Conservation (phyloP, 2,329 filamentous ascomycete genomes). For the Aspergillus pseudoviridinutans region DNA sequence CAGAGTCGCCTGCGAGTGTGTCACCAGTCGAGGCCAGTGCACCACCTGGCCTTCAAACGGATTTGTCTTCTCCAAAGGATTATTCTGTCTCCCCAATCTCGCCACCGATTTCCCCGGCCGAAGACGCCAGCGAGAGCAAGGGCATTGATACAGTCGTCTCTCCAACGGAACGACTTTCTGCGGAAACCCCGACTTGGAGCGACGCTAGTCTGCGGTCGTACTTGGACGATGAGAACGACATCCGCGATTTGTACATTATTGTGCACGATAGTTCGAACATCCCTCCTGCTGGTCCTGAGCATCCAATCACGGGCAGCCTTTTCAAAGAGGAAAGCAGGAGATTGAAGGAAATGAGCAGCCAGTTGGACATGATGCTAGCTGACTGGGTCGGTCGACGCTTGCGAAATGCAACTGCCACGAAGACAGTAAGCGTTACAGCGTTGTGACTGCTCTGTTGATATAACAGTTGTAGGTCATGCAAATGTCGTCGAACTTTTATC, state of each 20-base stretch:
- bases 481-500: not conserved
- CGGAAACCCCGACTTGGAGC: conserved; percentile 68
- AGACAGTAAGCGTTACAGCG: conserved; percentile 7
- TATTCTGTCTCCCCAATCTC: conserved; percentile 56
- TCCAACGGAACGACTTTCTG: conserved; percentile 54
- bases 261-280: conserved; percentile 90
- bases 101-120: conserved; percentile 53
- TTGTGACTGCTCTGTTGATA: conserved; percentile 2
- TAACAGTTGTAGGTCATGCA: not conserved
- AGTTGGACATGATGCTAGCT: conserved; percentile 82
- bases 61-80: conserved; percentile 68
- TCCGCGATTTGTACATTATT: conserved; percentile 83
- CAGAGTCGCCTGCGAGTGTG: conserved; percentile 66
- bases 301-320: conserved; percentile 74
- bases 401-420: conserved; percentile 18
- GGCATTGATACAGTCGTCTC: conserved; percentile 43
- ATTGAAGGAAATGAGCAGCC: conserved; percentile 80
- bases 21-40: conserved; percentile 52
- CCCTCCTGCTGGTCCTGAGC: conserved; percentile 72
- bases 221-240: conserved; percentile 83
- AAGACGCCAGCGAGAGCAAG: conserved; percentile 26
- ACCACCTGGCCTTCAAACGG: conserved; percentile 64
- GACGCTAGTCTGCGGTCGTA: conserved; percentile 82
- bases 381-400: conserved; percentile 63
- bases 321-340: conserved; percentile 85